phyloP scores from a whole-genome alignment of 352 stramenopile genomes.

The Elongisporangium senticosum region DNA sequence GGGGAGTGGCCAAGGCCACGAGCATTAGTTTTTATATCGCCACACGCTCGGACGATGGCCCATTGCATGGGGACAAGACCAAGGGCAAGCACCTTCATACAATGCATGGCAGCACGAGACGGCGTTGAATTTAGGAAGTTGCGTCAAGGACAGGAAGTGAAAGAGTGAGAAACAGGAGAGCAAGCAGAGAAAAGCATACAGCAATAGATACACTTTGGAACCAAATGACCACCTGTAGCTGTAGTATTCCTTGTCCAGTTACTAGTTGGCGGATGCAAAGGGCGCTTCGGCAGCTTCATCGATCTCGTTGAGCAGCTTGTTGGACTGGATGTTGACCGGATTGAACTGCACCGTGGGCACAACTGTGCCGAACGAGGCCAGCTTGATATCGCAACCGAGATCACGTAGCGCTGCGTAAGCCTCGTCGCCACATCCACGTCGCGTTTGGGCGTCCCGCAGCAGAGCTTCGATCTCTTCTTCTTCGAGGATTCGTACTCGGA shows the following conservation, averaged over 20 bases:
- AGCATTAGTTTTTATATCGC: background rate
- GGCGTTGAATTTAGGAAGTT: background rate
- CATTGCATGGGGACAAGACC: background rate
- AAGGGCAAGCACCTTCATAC: background rate
- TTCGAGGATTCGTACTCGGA: slow-evolving; percentile 54
- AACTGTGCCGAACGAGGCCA: slow-evolving; percentile 47
- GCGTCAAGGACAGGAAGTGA: background rate
- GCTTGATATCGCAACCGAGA: slow-evolving; percentile 61
- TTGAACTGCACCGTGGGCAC: slow-evolving; percentile 49
- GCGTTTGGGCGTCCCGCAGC: slow-evolving; percentile 53
- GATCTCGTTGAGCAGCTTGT: slow-evolving; percentile 42
- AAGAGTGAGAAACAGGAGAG: background rate
- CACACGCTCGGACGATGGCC: background rate
- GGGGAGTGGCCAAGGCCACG: background rate
- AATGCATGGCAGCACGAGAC: background rate
- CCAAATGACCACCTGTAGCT: background rate
- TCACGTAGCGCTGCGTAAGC: slow-evolving; percentile 74
- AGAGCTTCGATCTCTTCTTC: slow-evolving; percentile 55
- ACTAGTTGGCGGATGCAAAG: slow-evolving; percentile 16
- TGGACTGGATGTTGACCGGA: slow-evolving; percentile 53
- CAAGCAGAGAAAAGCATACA: slow-evolving; percentile 6
- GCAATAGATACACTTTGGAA: slow-evolving; percentile 7
- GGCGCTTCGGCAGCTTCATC: slow-evolving; percentile 48
- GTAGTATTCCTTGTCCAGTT: background rate
- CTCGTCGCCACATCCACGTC: slow-evolving; percentile 67